Conservation (phyloP, 2,329 filamentous ascomycete species). For the Aspergillus clavatus region DNA sequence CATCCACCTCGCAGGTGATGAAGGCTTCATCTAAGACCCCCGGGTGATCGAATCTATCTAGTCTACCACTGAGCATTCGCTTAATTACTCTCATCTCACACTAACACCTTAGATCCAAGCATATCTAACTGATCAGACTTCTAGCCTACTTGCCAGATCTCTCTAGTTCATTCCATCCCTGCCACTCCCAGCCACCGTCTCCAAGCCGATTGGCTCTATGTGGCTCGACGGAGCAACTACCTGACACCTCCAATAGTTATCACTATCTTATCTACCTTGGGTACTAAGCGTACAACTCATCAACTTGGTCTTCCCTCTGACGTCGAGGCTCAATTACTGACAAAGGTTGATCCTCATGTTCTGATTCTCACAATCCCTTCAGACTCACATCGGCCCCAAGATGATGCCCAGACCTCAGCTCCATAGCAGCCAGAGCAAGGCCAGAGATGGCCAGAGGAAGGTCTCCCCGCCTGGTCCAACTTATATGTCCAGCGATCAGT, state of each 20-base stretch:
- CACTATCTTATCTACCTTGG: background rate
- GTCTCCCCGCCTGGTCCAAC: constrained; percentile 44
- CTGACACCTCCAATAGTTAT: too few species aligned
- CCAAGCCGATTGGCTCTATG: constrained; percentile 11
- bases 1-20: too few species aligned
- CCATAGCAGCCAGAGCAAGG: constrained; percentile 23
- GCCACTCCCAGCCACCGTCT: constrained; percentile 15
- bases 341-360: background rate
- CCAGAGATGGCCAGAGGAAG: constrained; percentile 38
- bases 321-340: background rate
- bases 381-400: constrained; percentile 6
- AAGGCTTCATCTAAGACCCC: too few species aligned
- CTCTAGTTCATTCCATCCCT: constrained; percentile 12
- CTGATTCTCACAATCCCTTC: constrained; percentile 6
- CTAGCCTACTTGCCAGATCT: constrained; percentile 9
- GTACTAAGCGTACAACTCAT: background rate
- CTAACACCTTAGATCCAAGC: constrained; percentile 10
- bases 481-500: constrained; percentile 44
- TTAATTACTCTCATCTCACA: background rate
- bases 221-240: too few species aligned
- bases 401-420: constrained; percentile 37
- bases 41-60: too few species aligned
- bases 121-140: constrained; percentile 2
- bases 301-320: background rate
- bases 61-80: background rate